Conservation (phyloP, 306 rosid species). For the Rosa chinensis region DNA sequence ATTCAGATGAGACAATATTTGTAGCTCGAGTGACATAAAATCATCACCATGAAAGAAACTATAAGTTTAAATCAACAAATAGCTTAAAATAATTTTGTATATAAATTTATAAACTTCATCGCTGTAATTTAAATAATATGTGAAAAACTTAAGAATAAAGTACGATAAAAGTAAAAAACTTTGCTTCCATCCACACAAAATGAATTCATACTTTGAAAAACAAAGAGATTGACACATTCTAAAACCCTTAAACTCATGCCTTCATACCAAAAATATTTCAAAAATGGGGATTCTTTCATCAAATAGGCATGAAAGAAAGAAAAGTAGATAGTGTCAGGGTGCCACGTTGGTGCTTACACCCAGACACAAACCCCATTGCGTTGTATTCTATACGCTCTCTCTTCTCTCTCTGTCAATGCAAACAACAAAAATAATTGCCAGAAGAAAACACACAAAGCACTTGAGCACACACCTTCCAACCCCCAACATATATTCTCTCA, state of each 20-base stretch:
- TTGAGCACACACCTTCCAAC: not conserved
- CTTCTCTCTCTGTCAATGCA: not conserved
- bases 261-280: not conserved
- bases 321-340: constrained; percentile 3
- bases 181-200: not conserved
- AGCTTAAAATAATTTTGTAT: too few relatives aligned
- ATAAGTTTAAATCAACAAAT: not conserved
- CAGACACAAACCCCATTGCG: not conserved
- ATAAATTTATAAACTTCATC: too few relatives aligned
- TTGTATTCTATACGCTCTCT: not conserved
- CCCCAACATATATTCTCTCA: constrained; percentile 20
- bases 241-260: not conserved
- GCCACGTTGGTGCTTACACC: constrained; percentile 18
- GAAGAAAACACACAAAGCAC: constrained; percentile 6
- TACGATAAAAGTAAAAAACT: not conserved
- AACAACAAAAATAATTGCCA: constrained; percentile 22
- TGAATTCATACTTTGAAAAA: not conserved
- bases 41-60: not conserved
- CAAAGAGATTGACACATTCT: not conserved
- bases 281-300: not conserved
- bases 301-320: not conserved
- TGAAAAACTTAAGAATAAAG: too few relatives aligned
- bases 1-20: too few relatives aligned
- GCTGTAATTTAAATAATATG: too few relatives aligned
- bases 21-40: not conserved